Evolutionary conservation across 108 stramenopile genomes (phyloP), one percentile per base, ranked within the genome.

Genomic region (Pseudonitzschia multistriata): DNA sequence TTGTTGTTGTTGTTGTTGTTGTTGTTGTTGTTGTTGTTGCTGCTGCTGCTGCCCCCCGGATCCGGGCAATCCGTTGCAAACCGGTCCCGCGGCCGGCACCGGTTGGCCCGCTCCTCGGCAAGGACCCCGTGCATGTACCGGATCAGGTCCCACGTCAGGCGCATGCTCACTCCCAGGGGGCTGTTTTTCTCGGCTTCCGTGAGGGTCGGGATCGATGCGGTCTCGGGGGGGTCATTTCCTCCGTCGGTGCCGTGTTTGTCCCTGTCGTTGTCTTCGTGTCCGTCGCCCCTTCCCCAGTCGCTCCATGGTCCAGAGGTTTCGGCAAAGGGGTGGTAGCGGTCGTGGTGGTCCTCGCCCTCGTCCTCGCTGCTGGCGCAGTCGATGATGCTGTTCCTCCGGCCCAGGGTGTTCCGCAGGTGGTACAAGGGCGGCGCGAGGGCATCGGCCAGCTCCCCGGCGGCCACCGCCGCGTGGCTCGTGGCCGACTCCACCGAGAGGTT

Each of bases 141-240:
- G 17, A 59, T 59, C 33, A 59, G 25, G n/a, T 59, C 57, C 31
- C 57, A 36, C 2, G 57, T 59, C 34, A 59, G 34, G 13, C 31
- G 25, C 57, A 59, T 30, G 34, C 57, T 59, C 19, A 59, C 57
- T 35, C 57, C 57, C 34, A 59, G n/a, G n/a, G 57, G 57, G 19
- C 57, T 59, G n/a, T 35, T 33, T 59, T 59, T 30, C 29, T 59
- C 57, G 31, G 57, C 34, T 59, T 33, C 29, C 5, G 57, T 59
- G 19, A 59, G 34, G n/a, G 34, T 59, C 5, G 57, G 50, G 8
- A 52, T 25, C 2, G 25, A 5, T 34, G 28, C 34, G 2, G 3
- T 35, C 15, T 45, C 42, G 42, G 13, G 42, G 3, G 13, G 19
- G 15, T 35, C 0, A 27, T 59, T 33, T 4, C 15, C 29, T 10